Evolutionary conservation across 2,329 filamentous ascomycete genomes (phyloP).

Genomic region (Talaromyces amestolkiae): DNA sequence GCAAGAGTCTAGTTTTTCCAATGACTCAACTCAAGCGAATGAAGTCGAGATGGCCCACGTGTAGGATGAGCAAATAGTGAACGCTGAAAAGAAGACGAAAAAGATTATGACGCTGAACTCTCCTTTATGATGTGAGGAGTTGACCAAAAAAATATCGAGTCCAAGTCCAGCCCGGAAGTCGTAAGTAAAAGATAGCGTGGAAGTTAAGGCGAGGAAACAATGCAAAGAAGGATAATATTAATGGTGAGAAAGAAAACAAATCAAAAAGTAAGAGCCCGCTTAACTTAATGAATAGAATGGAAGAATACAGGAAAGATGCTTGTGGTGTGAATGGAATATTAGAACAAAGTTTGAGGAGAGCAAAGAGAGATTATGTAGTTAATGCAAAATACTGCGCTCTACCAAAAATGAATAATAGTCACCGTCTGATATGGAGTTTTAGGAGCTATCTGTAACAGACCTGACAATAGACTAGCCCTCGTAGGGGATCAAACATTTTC

Average conservation of each 20-base stretch:
- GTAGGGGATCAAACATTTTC: slow-evolving; percentile 13
- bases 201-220: not conserved
- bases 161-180: slow-evolving; percentile 26
- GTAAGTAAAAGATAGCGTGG: not conserved
- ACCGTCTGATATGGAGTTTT: not conserved
- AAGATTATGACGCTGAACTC: not conserved
- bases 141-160: slow-evolving; percentile 13
- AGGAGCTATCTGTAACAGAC: slow-evolving; percentile 11
- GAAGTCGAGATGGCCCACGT: not conserved
- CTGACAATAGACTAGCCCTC: not conserved
- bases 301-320: not conserved
- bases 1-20: not conserved
- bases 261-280: slow-evolving; percentile 3
- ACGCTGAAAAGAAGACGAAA: not conserved
- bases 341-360: not conserved
- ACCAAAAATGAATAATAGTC: not conserved
- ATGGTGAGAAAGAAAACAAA: not conserved
- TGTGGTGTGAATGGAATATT: not conserved
- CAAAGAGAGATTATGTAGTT: slow-evolving; percentile 5
- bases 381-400: not conserved
- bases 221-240: not conserved
- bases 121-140: not conserved
- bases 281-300: slow-evolving; percentile 5
- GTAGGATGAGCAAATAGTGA: not conserved
- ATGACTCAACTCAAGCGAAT: slow-evolving; percentile 1